These are phyloP conservation scores for Hibiscus tridactylites DNA, from an alignment of 345 rosid genomes.

Conservation along the genomic window DNA sequence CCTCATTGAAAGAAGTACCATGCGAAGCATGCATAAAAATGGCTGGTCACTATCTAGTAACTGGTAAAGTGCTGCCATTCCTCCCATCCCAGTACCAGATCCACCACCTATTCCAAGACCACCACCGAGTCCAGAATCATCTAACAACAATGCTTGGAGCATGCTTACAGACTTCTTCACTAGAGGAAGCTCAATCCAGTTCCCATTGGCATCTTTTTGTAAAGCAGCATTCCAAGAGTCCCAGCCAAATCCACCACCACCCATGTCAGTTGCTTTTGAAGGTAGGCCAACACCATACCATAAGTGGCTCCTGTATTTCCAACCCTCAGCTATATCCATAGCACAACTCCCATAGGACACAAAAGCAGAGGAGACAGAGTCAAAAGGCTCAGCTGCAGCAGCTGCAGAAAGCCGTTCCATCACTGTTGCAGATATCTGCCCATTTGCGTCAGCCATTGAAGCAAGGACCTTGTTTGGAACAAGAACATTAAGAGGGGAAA, in stretches of 20 bases:
- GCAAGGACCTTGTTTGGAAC: conserved; percentile 66
- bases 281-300: conserved; percentile 95
- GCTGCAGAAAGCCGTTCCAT: conserved; percentile 99
- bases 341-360: conserved; percentile 97
- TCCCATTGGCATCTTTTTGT: conserved; percentile 89
- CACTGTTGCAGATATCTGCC: conserved; percentile 76
- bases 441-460: conserved; percentile 97
- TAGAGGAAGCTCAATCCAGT: conserved; percentile 92
- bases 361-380: conserved; percentile 94
- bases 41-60: conserved; percentile 98
- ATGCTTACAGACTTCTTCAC: conserved; percentile 90
- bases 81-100: conserved; percentile 99
- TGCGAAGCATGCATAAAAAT: conserved; percentile 96
- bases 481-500: not conserved
- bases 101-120: conserved; percentile 99
- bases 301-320: conserved; percentile 94
- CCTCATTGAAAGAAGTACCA: conserved; percentile 97
- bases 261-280: conserved; percentile 48
- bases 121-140: conserved; percentile 97
- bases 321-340: conserved; percentile 87
- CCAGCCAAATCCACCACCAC: conserved; percentile 96
- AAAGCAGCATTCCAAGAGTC: conserved; percentile 78
- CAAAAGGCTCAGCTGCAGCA: conserved; percentile 95
- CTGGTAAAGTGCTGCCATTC: conserved; percentile 95
- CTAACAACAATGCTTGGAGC: conserved; percentile 94